Conservation (phyloP, 768 basidiomycete genomes). For the Boletus coccyginus region DNA sequence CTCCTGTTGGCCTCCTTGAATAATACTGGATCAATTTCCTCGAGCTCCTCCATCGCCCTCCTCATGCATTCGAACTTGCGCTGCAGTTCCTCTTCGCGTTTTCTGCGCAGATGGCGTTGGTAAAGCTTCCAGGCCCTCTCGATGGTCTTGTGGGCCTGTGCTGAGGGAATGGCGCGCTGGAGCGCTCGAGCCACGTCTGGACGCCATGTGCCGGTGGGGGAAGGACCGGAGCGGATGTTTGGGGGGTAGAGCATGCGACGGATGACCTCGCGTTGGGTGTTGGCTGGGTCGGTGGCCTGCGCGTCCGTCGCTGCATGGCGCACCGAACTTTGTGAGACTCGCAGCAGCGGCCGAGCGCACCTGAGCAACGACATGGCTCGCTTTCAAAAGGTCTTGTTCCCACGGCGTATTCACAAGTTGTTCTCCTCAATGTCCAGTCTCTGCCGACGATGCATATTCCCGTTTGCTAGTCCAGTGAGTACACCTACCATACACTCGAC, state of each 20-base stretch:
- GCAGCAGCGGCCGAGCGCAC: conserved; percentile 18
- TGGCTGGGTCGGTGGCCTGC: conserved; percentile 33
- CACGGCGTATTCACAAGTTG: conserved; percentile 13
- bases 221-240: conserved; percentile 64
- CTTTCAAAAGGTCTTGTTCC: conserved; percentile 14
- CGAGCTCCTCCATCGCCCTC: conserved; percentile 81
- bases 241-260: conserved; percentile 79
- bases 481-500: background rate
- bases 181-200: conserved; percentile 75
- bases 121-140: conserved; percentile 88
- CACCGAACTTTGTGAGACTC: conserved; percentile 34
- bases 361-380: conserved; percentile 40
- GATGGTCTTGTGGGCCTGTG: conserved; percentile 89
- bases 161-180: conserved; percentile 81
- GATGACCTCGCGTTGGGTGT: conserved; percentile 69
- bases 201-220: conserved; percentile 83
- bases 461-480: conserved; percentile 19
- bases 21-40: conserved; percentile 45
- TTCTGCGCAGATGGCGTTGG: conserved; percentile 68
- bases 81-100: conserved; percentile 62
- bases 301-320: conserved; percentile 40
- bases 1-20: conserved; percentile 71
- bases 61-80: conserved; percentile 83
- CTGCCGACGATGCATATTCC: conserved; percentile 25
- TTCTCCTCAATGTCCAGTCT: conserved; percentile 19